phyloP scores from a whole-genome alignment of 768 basidiomycete genomes.

The Termitomyces sp. region DNA sequence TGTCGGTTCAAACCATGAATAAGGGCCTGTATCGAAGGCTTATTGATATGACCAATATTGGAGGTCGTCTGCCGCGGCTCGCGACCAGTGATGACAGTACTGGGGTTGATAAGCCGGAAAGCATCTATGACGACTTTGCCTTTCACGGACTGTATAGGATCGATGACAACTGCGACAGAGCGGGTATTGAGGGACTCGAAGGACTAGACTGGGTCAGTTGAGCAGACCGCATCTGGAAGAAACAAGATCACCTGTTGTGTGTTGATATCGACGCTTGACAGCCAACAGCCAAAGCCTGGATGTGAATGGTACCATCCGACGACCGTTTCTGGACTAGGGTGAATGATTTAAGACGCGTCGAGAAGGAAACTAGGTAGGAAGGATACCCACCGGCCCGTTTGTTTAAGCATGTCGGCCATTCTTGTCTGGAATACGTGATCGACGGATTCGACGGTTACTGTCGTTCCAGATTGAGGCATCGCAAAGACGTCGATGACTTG shows the following conservation, averaged over 20 bases:
- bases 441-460: conserved; percentile 95
- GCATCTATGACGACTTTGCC: conserved; percentile 99
- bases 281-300: conserved; percentile 99
- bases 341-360: background rate
- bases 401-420: conserved; percentile 99
- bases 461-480: conserved; percentile 98
- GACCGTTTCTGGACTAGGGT: conserved; percentile 86
- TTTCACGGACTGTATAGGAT: conserved; percentile 98
- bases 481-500: conserved; percentile 97
- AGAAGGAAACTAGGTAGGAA: background rate
- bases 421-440: conserved; percentile 98
- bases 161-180: conserved; percentile 95
- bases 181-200: conserved; percentile 92
- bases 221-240: background rate
- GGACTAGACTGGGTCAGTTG: conserved; percentile 49
- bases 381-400: conserved; percentile 81
- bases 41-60: conserved; percentile 98
- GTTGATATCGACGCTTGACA: conserved; percentile 98
- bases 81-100: conserved; percentile 82
- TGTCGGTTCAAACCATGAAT: conserved; percentile 97
- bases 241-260: conserved; percentile 78
- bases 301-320: conserved; percentile 99
- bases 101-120: conserved; percentile 93
- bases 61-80: conserved; percentile 97
- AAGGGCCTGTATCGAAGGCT: conserved; percentile 97